Evolutionary conservation across 2,329 filamentous ascomycete genomes (phyloP).

Genomic region (Shiraia sp.): DNA sequence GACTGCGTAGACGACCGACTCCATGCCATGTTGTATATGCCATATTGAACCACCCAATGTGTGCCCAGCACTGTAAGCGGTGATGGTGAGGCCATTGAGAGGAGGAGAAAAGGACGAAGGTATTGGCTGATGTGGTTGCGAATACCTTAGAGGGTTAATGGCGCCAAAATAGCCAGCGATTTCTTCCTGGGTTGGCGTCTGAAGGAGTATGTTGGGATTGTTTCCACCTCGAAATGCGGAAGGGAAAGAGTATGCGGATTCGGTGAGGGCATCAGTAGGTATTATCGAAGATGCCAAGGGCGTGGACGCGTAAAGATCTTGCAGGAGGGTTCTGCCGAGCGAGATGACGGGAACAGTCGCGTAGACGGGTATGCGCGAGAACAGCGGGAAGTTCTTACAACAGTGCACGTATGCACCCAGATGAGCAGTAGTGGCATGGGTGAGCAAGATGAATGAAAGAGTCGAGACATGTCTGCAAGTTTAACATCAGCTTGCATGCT

Average conservation of each 20-base stretch:
- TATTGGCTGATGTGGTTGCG: conserved; percentile 88
- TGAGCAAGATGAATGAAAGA: conserved; percentile 89
- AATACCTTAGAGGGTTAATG: conserved; percentile 93
- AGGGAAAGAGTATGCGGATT: conserved; percentile 55
- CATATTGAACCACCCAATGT: conserved; percentile 97
- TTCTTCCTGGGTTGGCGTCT: conserved; percentile 80
- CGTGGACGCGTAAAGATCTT: conserved; percentile 89
- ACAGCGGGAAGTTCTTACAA: conserved; percentile 93
- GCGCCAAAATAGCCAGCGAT: conserved; percentile 90
- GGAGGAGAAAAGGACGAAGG: conserved; percentile 86
- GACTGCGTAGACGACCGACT: conserved; percentile 95
- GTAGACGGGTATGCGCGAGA: conserved; percentile 90
- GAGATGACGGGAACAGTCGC: conserved; percentile 93
- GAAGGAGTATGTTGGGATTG: conserved; percentile 59
- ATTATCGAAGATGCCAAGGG: conserved; percentile 87
- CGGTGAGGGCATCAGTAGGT: conserved; percentile 71
- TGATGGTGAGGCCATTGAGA: conserved; percentile 88
- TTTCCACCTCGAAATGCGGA: conserved; percentile 57
- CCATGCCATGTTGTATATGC: conserved; percentile 95
- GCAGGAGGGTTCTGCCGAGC: conserved; percentile 84
- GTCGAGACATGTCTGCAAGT: conserved; percentile 78
- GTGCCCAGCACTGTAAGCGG: conserved; percentile 94
- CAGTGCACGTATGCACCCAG: conserved; percentile 93
- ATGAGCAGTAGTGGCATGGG: conserved; percentile 89
- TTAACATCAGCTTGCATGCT: conserved; percentile 23